Evolutionary conservation across 352 stramenopile species (phyloP).

Genomic region (Phytophthora litchii): DNA sequence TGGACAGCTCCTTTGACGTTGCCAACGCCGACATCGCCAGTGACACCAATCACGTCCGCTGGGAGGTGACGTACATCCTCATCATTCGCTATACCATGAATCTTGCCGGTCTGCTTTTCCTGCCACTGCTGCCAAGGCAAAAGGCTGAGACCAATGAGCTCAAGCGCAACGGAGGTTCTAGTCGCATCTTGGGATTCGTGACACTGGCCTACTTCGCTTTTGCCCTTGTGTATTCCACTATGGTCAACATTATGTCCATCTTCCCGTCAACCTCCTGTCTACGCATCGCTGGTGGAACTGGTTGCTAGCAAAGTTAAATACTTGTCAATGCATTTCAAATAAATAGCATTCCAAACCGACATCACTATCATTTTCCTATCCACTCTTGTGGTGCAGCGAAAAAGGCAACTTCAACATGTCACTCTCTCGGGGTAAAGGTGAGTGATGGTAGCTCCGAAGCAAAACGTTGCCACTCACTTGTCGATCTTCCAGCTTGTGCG

Average conservation of each 20-base stretch:
- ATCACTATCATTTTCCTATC: no score
- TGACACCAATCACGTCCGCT: constrained; percentile 43
- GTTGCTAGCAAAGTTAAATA: constrained; percentile 23
- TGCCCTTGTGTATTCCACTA: constrained; percentile 34
- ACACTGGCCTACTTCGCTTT: constrained; percentile 47
- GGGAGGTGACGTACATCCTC: constrained; percentile 48
- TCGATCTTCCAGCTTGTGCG: constrained; percentile 12
- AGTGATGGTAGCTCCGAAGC: constrained; percentile 12
- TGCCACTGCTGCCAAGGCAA: constrained; percentile 50
- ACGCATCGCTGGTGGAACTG: constrained; percentile 33
- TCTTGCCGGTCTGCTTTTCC: constrained; percentile 34
- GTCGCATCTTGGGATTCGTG: constrained; percentile 39
- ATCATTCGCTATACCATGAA: constrained; percentile 51
- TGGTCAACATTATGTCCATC: constrained; percentile 46
- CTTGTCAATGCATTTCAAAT: no score
- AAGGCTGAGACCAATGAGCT: constrained; percentile 53
- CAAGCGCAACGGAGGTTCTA: constrained; percentile 44
- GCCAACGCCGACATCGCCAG: constrained; percentile 43
- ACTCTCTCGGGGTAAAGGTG: constrained; percentile 1
- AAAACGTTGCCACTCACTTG: constrained; percentile 6
- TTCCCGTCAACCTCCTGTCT: constrained; percentile 36
- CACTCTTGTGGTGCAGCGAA: not conserved
- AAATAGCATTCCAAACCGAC: no score
- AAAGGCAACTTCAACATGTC: constrained; percentile 24
- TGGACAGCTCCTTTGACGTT: constrained; percentile 46